Base-by-base conservation (phyloP, 371 early-diverging fungal species). In the Mortierella sp. region DNA sequence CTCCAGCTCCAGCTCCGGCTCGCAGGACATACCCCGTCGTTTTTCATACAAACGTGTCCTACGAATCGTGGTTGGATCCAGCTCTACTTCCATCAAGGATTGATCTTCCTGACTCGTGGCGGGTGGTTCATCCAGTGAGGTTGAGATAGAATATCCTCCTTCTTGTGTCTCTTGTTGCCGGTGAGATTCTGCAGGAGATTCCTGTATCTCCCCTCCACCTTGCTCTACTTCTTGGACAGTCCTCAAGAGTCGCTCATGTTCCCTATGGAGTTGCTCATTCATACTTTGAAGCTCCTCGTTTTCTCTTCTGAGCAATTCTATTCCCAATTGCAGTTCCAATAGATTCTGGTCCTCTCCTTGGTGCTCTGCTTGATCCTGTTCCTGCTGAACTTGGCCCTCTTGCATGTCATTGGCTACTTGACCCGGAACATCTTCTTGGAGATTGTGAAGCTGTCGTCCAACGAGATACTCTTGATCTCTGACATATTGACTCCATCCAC, bases 391-490 rank as follows among this genome's bases (percentile, higher is more conserved):
- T 17, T 21, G 39, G 14, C 21, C 47, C 25, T 19, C 9, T 5
- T 17, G 19, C 44, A 9, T 5, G 3, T 5, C 16, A 43, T 19
- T 43, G 19, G 5, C 44, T 13, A 16, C 19, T 45, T 8, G 14
- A 16, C 60, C 16, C 24, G 51, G 34, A 4, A 10, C 65, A 22
- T 67, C 78, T n/a, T 64, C 83, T 24, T 81, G 84, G 24, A 88
- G 68, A 54, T 92, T 92, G 72, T 90, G 91, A 43, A 92, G 73
- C 57, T 79, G 85, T 45, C 84, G 82, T 19, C 92, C 92, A 22
- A 90, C 85, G 27, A 90, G 71, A 60, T 91, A 92, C 52, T 83
- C 86, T 34, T 88, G 87, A 48, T 92, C 91, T 25, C 90, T 84
- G 7, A 90, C 84, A 27, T 80, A 62, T 22, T 85, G 82, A 9